Evolutionary conservation across 768 basidiomycete species (phyloP), one percentile per base, ranked within the genome.

Genomic region (Tricholoma flavovirens): DNA sequence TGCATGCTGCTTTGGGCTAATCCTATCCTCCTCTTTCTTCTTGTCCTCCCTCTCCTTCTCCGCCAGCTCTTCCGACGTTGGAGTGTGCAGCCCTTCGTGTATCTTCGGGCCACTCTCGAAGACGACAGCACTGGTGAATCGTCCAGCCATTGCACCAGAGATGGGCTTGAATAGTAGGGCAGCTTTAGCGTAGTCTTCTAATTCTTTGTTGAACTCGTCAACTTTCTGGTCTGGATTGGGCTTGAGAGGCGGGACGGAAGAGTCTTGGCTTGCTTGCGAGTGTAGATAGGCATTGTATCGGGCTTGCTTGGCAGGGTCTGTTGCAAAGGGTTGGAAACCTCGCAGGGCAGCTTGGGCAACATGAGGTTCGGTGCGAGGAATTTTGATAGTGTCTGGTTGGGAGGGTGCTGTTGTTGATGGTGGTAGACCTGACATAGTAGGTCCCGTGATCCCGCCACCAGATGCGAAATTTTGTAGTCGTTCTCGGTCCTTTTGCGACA

Each of bases 111-210:
- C 87, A 4, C 71, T 67, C 24, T 92, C 90, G n/a, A 90, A 71
- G 12, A 86, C 77, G 0, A 81, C 80, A 0, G 91, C 90, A 55
- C 83, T 88, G 5, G 89, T 93, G 70, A 98, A 98, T n/a, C 96
- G 81, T 19, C 85, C 88, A 0, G 93, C 93, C 91, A 98, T 98
- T 14, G 92, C 91, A 2, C 88, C 91, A 0, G 85, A 82, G 61
- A 95, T 83, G 0, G 97, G 97, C 63, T 93, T 93, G 75, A 98
- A 98, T 26, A 98, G 82, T 22, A 80, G 72, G 0, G 96, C 96
- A 0, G 93, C 80, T 66, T 93, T 91, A 2, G 90, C 83, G 60
- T 93, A 98, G 62, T 96, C 93, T 40, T 76, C 76, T 29, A 96
- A 73, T 68, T 99, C 97, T 60, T 84, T 86, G 62, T 87, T 83